Conservation (phyloP, 164 flowering plant species). For the Annona squamosa region DNA sequence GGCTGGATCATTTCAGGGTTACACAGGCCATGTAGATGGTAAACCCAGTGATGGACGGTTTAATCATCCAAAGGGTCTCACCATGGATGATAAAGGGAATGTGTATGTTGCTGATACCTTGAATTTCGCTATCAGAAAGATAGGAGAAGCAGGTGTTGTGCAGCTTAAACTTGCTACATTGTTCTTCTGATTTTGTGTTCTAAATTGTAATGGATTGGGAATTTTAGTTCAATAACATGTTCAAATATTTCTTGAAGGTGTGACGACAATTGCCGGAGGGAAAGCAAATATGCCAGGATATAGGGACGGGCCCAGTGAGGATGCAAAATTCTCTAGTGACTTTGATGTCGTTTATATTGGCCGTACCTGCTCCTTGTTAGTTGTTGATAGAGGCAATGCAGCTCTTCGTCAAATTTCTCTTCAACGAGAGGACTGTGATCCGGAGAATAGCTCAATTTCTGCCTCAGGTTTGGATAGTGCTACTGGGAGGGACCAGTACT, state of each 20-base stretch:
- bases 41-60: conserved; percentile 95
- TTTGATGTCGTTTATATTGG: conserved; percentile 88
- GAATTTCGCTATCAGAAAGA: conserved; percentile 90
- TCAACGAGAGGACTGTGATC: conserved; percentile 77
- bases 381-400: conserved; percentile 95
- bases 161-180: not conserved
- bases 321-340: conserved; percentile 88
- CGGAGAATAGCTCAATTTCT: conserved; percentile 58
- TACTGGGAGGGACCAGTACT: not conserved
- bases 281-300: conserved; percentile 88
- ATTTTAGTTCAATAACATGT: conserved; percentile 5
- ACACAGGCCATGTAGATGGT: conserved; percentile 93
- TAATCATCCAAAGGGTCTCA: conserved; percentile 83
- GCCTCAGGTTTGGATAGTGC: conserved; percentile 44
- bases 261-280: conserved; percentile 97
- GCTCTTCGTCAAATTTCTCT: conserved; percentile 94
- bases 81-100: conserved; percentile 94
- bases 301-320: conserved; percentile 96
- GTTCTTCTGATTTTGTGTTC: not conserved
- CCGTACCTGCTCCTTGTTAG: conserved; percentile 83
- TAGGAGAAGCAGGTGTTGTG: conserved; percentile 73
- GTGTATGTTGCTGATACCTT: conserved; percentile 88
- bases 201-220: not conserved
- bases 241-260: conserved; percentile 45
- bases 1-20: conserved; percentile 96